Evolutionary conservation across 2,329 filamentous ascomycete genomes (phyloP).

Genomic region (Teratosphaeriaceae sp.): DNA sequence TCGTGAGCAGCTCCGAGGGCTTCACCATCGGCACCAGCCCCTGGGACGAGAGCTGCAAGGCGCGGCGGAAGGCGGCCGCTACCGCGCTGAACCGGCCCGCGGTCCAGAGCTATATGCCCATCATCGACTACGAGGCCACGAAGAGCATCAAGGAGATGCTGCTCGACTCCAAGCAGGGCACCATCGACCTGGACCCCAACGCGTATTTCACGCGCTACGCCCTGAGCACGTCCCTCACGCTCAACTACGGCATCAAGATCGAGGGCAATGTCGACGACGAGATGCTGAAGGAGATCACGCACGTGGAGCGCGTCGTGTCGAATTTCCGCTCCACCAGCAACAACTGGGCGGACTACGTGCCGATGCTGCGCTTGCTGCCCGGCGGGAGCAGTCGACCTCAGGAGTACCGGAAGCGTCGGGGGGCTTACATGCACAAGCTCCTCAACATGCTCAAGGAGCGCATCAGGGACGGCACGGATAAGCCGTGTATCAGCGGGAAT

Average conservation of each 20-base stretch:
- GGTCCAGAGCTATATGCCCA: conserved; percentile 72
- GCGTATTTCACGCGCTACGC: conserved; percentile 70
- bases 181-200: conserved; percentile 60
- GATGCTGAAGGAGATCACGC: conserved; percentile 64
- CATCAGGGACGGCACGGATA: conserved; percentile 57
- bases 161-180: conserved; percentile 55
- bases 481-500: conserved; percentile 62
- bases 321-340: conserved; percentile 74
- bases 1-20: conserved; percentile 68
- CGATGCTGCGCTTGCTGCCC: conserved; percentile 59
- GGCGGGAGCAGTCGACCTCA: conserved; percentile 56
- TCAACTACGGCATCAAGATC: conserved; percentile 75
- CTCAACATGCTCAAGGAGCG: conserved; percentile 54
- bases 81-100: conserved; percentile 72
- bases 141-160: conserved; percentile 67
- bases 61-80: conserved; percentile 68
- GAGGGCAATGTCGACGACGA: conserved; percentile 61
- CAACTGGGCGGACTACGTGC: conserved; percentile 77
- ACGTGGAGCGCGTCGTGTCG: conserved; percentile 68
- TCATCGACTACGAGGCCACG: conserved; percentile 69
- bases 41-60: conserved; percentile 76
- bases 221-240: conserved; percentile 67
- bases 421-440: conserved; percentile 57
- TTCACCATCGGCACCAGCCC: conserved; percentile 80
- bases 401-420: conserved; percentile 61